These are phyloP conservation scores for Hippophae tibetana DNA, from an alignment of 306 rosid genomes.

Conservation along the genomic window DNA sequence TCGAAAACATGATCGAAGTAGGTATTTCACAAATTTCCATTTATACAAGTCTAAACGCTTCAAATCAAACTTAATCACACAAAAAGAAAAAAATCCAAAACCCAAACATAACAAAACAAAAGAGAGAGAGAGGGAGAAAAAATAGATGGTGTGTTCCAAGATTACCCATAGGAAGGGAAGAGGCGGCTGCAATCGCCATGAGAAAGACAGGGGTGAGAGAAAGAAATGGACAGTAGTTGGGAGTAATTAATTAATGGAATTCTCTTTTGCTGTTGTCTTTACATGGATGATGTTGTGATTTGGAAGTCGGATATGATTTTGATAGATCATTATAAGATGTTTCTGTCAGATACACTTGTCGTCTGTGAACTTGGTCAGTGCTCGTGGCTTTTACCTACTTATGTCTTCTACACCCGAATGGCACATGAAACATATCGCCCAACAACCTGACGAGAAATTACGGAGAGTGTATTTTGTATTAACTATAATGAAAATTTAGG, in stretches of 20 bases:
- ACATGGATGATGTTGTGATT: not conserved
- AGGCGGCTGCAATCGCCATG: constrained; percentile 31
- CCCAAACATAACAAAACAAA: not conserved
- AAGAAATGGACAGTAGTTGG: not conserved
- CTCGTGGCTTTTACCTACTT: too few species aligned
- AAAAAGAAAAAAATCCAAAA: not conserved
- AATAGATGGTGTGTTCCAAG: not conserved
- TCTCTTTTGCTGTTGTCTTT: not conserved
- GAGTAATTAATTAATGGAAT: not conserved
- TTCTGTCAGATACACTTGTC: too few species aligned
- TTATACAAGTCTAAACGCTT: not conserved
- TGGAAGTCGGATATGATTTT: not conserved
- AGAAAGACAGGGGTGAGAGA: constrained; percentile 1
- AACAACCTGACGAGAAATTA: too few species aligned
- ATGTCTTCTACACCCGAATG: too few species aligned
- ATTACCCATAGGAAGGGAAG: constrained; percentile 39
- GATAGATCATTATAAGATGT: too few species aligned
- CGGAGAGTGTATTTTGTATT: too few species aligned
- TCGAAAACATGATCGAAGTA: constrained; percentile 13
- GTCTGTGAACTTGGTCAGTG: too few species aligned
- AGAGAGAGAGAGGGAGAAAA: not conserved
- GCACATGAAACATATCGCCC: too few species aligned
- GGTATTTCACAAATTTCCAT: constrained; percentile 6
- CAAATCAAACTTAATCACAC: not conserved
- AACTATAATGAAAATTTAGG: too few species aligned